These are phyloP conservation scores for Aspergillus taichungensis DNA, from an alignment of 495 filamentous ascomycete genomes.

Conservation along the genomic window DNA sequence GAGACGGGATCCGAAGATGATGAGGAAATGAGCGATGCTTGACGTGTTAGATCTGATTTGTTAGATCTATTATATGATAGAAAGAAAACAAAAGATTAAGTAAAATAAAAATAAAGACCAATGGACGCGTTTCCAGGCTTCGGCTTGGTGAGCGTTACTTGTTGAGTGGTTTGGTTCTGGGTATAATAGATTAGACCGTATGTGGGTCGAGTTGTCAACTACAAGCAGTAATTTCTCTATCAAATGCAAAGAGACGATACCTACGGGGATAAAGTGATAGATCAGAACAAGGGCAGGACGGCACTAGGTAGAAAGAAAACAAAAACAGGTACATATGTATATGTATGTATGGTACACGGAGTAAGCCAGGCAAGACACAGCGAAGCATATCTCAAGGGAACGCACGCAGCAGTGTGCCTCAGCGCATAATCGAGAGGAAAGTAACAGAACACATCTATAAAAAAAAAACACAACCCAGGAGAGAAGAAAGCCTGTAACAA, in stretches of 20 bases:
- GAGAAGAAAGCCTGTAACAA: not conserved
- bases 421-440: not conserved
- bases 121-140: not conserved
- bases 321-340: conserved; percentile 1
- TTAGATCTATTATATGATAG: not conserved
- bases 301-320: too few species aligned
- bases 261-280: too few species aligned
- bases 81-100: not conserved
- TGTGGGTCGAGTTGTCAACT: too few species aligned
- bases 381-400: not conserved
- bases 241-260: too few species aligned
- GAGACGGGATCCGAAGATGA: conserved; percentile 39
- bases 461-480: not conserved
- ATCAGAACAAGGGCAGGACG: too few species aligned
- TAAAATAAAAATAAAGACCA: not conserved
- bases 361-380: conserved; percentile 4
- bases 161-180: too few species aligned
- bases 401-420: not conserved
- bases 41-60: not conserved
- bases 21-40: conserved; percentile 20
- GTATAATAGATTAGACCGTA: too few species aligned
- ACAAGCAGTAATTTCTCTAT: too few species aligned
- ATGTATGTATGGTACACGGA: conserved; percentile 18
- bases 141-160: too few species aligned
- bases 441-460: not conserved